Evolutionary conservation across 1,284 basidiomycete species (phyloP).

Genomic region (Apiotrichum sp.): DNA sequence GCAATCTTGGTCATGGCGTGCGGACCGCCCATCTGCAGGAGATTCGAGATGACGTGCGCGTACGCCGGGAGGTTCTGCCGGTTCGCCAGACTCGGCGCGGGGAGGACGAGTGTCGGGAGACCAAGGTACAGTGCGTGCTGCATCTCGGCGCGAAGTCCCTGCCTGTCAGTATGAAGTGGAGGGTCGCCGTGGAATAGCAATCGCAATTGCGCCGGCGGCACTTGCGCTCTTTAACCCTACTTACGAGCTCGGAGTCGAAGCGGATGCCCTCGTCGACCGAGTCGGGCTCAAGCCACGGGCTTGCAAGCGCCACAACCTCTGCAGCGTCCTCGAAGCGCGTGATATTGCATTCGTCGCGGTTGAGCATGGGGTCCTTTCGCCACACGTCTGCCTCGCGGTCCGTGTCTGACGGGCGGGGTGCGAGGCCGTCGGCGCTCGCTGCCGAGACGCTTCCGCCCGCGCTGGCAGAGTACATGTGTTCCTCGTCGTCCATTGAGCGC

Average conservation of each 20-base stretch:
- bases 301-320: constrained; percentile 66
- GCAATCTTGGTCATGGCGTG: constrained; percentile 62
- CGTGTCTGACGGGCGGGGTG: constrained; percentile 29
- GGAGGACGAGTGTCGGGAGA: constrained; percentile 75
- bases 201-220: too few relatives aligned
- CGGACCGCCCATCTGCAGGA: constrained; percentile 56
- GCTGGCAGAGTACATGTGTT: constrained; percentile 32
- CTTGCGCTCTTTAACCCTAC: constrained; percentile 30
- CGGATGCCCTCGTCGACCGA: constrained; percentile 88
- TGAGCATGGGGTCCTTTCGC: constrained; percentile 74
- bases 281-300: constrained; percentile 94
- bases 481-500: constrained; percentile 51
- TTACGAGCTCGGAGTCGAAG: constrained; percentile 88
- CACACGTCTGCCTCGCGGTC: constrained; percentile 79
- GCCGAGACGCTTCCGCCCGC: constrained; percentile 4
- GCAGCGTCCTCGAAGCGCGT: constrained; percentile 85
- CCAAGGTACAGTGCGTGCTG: constrained; percentile 89
- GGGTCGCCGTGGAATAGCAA: background rate
- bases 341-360: constrained; percentile 79
- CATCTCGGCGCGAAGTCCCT: constrained; percentile 91
- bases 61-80: constrained; percentile 81
- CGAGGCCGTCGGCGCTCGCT: background rate
- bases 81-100: constrained; percentile 69
- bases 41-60: constrained; percentile 77
- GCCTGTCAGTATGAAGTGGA: constrained; percentile 1